Base-by-base conservation (phyloP, 805 yeast species). In the Kodamaea laetipori region DNA sequence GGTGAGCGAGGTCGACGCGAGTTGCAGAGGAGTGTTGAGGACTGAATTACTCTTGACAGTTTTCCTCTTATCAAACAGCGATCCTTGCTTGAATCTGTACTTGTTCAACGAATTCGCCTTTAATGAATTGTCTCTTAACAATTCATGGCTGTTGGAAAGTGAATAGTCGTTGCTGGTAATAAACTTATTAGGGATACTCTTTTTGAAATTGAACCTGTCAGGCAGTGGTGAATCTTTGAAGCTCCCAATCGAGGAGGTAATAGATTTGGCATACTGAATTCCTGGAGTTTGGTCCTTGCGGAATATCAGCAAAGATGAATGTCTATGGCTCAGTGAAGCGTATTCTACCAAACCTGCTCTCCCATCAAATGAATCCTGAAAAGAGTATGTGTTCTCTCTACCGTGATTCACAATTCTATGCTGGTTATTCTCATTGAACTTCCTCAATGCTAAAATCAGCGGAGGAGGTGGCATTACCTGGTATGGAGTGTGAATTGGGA, bases 401-500 rank as follows among this genome's bases (percentile, higher is more conserved):
- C 32, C 34, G 17, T 37, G 21, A 25, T 18, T 28, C 6, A 28
- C 26, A 15, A 24, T 31, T 23, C 23, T 24, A 9, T 42, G 38
- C 33, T 33, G 41, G 12, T 39, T 30, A 27, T 16, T 39, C 17
- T 46, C 50, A 18, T 47, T 50, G 38, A 37, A 47, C 19, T 47
- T 46, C 17, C 45, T 41, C 45, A 51, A 37, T 3, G 53, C 56
- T 16, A 52, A 39, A 8, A 50, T 39, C 37, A 34, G 47, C 3
- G 65, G 68, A 7, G 58, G 61, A 6, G 64, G 67, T 1, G 69
- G 70, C 16, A 60, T 44, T 1, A 55, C 63, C 21, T 60, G 63
- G 45, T 75, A 72, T 3, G 80, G 78, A 5, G 80, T 70, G 52
- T 74, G 73, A 41, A 76, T 62, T 0, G 81, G 78, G 8, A 74